Conservation (phyloP, 148 eudicot genomes). For the Spergularia marina region DNA sequence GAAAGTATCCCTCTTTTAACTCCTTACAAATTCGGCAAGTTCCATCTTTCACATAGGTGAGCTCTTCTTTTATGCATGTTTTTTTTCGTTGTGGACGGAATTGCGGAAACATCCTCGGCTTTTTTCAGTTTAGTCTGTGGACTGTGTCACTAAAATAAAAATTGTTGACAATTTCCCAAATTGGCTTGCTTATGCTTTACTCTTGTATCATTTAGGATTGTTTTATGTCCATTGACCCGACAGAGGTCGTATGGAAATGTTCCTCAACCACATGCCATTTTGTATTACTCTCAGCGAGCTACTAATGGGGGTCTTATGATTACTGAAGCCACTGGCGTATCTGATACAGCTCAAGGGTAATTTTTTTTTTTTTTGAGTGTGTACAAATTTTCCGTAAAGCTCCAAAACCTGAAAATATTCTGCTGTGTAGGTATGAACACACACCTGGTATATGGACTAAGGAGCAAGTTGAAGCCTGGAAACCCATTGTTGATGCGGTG, state of each 20-base stretch:
- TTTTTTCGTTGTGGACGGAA: neutral
- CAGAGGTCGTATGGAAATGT: constrained; percentile 46
- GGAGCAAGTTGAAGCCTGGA: constrained; percentile 62
- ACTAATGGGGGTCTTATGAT: constrained; percentile 51
- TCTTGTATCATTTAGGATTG: constrained; percentile 28
- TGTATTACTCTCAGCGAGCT: constrained; percentile 49
- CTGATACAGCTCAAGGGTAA: constrained; percentile 54
- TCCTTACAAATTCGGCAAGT: constrained; percentile 29
- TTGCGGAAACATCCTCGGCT: no score
- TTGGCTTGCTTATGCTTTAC: no score
- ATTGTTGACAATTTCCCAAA: no score
- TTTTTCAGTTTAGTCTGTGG: no score
- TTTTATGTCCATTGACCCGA: constrained; percentile 48
- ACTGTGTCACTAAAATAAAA: no score
- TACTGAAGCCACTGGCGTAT: constrained; percentile 47
- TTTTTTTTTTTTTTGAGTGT: neutral
- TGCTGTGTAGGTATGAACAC: constrained; percentile 27
- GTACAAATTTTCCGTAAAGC: neutral
- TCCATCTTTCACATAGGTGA: constrained; percentile 32
- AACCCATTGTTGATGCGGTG: constrained; percentile 52
- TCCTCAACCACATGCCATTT: constrained; percentile 49
- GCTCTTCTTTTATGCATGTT: neutral
- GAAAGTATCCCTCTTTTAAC: constrained; percentile 22
- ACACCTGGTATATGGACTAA: constrained; percentile 59
- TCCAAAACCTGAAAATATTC: neutral